A percentile compares a stretch with the other conserved stretches of the same genome.
phyloP scores from a whole-genome alignment of 345 rosid genomes.

The Ceriops decandra region DNA sequence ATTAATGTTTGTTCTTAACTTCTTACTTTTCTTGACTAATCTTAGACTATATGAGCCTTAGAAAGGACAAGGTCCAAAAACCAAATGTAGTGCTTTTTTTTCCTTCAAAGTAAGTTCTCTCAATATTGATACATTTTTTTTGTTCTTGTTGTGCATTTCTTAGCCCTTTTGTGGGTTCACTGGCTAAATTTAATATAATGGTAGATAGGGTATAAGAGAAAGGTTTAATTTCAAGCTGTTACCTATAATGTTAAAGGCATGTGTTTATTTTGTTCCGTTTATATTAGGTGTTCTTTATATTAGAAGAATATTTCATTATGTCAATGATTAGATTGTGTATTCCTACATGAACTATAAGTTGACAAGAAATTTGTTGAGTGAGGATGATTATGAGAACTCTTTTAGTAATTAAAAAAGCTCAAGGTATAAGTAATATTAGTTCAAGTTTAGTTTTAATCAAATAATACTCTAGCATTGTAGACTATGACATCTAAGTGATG shows the following conservation, averaged over 20 bases:
- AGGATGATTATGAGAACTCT: no score
- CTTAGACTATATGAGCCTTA: constrained; percentile 54
- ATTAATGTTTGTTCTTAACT: constrained; percentile 39
- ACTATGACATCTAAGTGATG: no score
- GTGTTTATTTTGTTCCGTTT: background rate
- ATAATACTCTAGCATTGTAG: no score
- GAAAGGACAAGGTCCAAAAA: constrained; percentile 45
- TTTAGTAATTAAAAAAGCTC: no score
- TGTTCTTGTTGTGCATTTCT: background rate
- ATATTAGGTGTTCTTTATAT: background rate
- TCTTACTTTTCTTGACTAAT: constrained; percentile 51
- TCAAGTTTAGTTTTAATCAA: no score
- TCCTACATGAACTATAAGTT: no score
- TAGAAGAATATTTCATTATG: no score
- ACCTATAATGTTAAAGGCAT: constrained; percentile 85
- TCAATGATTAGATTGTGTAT: no score
- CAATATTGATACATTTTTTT: no score
- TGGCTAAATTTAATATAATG: constrained; percentile 7
- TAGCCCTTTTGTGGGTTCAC: background rate
- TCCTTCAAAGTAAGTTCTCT: constrained; percentile 64
- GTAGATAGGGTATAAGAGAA: constrained; percentile 30
- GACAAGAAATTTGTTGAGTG: no score
- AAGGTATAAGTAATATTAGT: no score
- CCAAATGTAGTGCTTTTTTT: constrained; percentile 37
- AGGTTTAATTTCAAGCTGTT: constrained; percentile 57